phyloP scores from a whole-genome alignment of 805 yeast species.

The Kuraishia hungarica region DNA sequence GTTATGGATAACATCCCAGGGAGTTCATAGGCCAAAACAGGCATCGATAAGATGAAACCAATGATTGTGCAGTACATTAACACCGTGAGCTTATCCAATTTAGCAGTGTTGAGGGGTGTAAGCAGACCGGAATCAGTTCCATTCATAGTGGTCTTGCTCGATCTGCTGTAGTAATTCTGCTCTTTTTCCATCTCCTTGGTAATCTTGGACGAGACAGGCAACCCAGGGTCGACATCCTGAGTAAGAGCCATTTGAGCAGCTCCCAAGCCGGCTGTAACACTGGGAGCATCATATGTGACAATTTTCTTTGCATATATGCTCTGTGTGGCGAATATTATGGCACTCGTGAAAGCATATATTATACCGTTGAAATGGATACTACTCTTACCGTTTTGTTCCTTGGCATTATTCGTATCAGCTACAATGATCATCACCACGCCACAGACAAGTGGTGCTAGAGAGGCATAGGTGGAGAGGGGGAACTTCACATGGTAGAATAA shows the following conservation, averaged over 20 bases:
- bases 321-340: slow-evolving; percentile 67
- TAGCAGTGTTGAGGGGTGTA: slow-evolving; percentile 7
- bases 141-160: not conserved
- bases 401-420: slow-evolving; percentile 21
- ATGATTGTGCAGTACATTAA: slow-evolving; percentile 61
- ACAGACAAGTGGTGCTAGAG: slow-evolving; percentile 66
- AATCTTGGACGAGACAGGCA: slow-evolving; percentile 15
- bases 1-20: slow-evolving; percentile 11
- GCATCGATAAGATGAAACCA: slow-evolving; percentile 61
- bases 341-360: slow-evolving; percentile 41
- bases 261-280: not conserved
- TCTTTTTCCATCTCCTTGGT: slow-evolving; percentile 3
- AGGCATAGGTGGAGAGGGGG: slow-evolving; percentile 58
- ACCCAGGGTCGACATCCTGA: slow-evolving; percentile 6
- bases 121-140: not conserved
- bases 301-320: slow-evolving; percentile 71
- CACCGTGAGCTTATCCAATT: slow-evolving; percentile 64
- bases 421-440: slow-evolving; percentile 85
- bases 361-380: slow-evolving; percentile 28
- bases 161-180: not conserved
- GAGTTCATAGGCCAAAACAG: slow-evolving; percentile 48
- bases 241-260: slow-evolving; percentile 1
- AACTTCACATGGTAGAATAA: slow-evolving; percentile 50
- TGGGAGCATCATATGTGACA: slow-evolving; percentile 29
- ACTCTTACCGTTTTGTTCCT: slow-evolving; percentile 12